These are phyloP conservation scores for Pueraria montana DNA, from an alignment of 306 rosid species.

Conservation along the genomic window DNA sequence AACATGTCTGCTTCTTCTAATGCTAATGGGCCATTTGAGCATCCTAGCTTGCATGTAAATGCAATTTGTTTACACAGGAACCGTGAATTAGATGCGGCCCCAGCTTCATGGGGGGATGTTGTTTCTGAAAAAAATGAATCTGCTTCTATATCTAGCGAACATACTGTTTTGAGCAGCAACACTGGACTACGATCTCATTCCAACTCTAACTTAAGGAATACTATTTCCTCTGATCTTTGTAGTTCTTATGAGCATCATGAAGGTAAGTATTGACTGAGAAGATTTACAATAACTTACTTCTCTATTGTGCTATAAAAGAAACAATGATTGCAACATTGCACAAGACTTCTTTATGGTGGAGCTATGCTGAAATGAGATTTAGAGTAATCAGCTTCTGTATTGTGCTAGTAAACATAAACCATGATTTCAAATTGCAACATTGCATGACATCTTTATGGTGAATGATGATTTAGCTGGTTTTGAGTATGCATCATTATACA, in stretches of 20 bases:
- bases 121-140: constrained; percentile 47
- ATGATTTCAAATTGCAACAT: constrained; percentile 37
- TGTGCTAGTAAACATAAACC: constrained; percentile 1
- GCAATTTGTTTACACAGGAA: constrained; percentile 48
- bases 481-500: neutral
- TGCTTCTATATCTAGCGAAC: constrained; percentile 50
- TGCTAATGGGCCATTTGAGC: constrained; percentile 40
- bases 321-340: constrained; percentile 2
- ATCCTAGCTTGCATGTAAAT: constrained; percentile 43
- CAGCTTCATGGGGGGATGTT: constrained; percentile 46
- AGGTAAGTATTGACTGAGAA: constrained; percentile 54
- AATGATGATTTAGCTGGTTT: constrained; percentile 6
- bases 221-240: constrained; percentile 35
- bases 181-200: constrained; percentile 42
- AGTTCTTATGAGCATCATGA: constrained; percentile 43
- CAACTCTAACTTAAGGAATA: constrained; percentile 50
- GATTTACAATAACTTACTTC: constrained; percentile 2
- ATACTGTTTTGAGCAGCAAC: constrained; percentile 28
- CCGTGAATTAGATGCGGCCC: constrained; percentile 47
- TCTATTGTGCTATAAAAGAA: constrained; percentile 4
- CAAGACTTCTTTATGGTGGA: constrained; percentile 8
- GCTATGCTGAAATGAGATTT: constrained; percentile 28
- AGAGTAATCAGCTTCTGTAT: constrained; percentile 9
- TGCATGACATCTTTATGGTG: neutral
- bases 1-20: constrained; percentile 46